Conservation (phyloP, 2,329 filamentous ascomycete species). For the Colletotrichum trifolii region DNA sequence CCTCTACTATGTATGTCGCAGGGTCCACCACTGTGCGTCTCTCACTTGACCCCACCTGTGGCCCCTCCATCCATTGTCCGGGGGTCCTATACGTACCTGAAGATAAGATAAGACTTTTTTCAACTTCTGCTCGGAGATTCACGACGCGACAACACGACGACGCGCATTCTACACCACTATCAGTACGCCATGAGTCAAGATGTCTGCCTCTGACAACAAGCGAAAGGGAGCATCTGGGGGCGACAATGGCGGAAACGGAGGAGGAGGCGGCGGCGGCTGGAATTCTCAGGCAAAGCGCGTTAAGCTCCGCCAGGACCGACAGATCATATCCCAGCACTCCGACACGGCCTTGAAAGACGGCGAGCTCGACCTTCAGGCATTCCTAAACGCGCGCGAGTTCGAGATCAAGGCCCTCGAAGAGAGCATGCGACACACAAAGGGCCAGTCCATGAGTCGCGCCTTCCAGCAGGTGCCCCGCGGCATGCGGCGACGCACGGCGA, state of each 20-base stretch:
- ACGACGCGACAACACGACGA: slow-evolving; percentile 24
- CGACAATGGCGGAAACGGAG: slow-evolving; percentile 39
- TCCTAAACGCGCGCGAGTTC: slow-evolving; percentile 86
- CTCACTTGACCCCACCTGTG: background rate
- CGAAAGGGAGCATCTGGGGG: slow-evolving; percentile 41
- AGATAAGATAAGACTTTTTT: slow-evolving; percentile 37
- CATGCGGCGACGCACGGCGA: slow-evolving; percentile 87
- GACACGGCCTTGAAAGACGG: slow-evolving; percentile 72
- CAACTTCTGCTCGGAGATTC: slow-evolving; percentile 14
- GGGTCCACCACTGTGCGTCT: no score
- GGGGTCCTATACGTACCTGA: background rate
- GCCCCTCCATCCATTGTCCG: slow-evolving; percentile 8
- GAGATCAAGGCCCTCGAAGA: slow-evolving; percentile 88
- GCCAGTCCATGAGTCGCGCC: slow-evolving; percentile 72
- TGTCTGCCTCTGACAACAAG: slow-evolving; percentile 39
- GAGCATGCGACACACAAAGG: slow-evolving; percentile 81
- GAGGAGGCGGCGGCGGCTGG: slow-evolving; percentile 28
- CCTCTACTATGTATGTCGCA: no score
- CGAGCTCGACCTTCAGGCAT: slow-evolving; percentile 85
- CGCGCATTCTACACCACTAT: slow-evolving; percentile 4
- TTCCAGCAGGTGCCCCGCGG: slow-evolving; percentile 92
- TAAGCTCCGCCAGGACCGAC: slow-evolving; percentile 59
- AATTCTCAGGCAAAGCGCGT: slow-evolving; percentile 53
- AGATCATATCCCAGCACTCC: slow-evolving; percentile 62
- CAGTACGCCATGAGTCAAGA: slow-evolving; percentile 26